These are phyloP conservation scores for Luvunga scandens DNA, from an alignment of 345 rosid genomes.

Conservation along the genomic window DNA sequence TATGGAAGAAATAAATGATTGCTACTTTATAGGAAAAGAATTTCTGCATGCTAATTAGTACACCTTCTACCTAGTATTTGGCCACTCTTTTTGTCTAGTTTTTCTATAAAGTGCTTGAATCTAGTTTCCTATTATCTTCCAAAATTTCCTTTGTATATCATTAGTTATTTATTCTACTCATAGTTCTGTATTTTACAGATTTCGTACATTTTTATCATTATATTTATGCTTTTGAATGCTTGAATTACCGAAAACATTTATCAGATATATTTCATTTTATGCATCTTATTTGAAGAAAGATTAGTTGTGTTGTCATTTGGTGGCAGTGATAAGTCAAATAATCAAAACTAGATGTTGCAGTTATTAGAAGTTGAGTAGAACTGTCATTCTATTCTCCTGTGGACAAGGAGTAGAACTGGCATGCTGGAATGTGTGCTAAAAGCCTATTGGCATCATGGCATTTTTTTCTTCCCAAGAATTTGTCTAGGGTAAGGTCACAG, in stretches of 20 bases:
- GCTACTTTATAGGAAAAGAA: neutral
- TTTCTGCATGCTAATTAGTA: neutral
- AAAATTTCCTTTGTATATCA: neutral
- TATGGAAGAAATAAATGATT: neutral
- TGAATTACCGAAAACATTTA: neutral
- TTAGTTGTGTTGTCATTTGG: neutral
- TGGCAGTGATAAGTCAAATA: neutral
- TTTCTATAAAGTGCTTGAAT: neutral
- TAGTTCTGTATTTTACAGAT: neutral
- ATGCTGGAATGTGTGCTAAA: neutral
- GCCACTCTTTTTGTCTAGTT: neutral
- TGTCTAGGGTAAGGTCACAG: neutral
- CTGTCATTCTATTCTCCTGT: neutral
- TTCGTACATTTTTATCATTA: neutral
- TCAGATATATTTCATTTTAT: neutral
- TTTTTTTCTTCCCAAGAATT: neutral
- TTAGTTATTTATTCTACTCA: neutral
- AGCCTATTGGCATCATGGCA: neutral
- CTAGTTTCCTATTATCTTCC: neutral
- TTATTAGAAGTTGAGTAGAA: neutral
- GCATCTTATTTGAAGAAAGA: constrained; percentile 1
- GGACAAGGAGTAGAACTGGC: neutral
- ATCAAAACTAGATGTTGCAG: neutral
- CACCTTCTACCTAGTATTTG: neutral
- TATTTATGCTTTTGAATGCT: neutral